Evolutionary conservation across 2,329 filamentous ascomycete genomes (phyloP).

Genomic region (Calonectria honghensis): DNA sequence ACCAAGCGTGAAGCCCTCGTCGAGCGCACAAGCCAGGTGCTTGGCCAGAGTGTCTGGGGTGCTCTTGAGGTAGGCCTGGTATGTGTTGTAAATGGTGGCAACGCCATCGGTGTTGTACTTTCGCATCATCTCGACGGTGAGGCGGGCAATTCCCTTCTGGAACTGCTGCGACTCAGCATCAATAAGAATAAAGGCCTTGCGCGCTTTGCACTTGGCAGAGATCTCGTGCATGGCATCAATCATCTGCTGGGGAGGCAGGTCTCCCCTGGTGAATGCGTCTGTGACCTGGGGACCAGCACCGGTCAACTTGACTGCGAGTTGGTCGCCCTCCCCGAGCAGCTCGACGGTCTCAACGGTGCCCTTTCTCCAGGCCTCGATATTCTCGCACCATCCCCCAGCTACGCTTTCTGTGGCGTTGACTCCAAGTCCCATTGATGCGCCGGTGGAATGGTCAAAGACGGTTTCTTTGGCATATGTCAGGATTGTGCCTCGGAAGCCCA

Average conservation of each 20-base stretch:
- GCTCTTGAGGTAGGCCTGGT: slow-evolving; percentile 74
- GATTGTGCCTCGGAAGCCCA: slow-evolving; percentile 74
- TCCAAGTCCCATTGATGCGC: slow-evolving; percentile 47
- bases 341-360: slow-evolving; percentile 58
- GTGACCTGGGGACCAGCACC: slow-evolving; percentile 65
- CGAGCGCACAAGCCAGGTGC: slow-evolving; percentile 66
- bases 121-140: slow-evolving; percentile 60
- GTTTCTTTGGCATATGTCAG: slow-evolving; percentile 71
- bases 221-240: slow-evolving; percentile 64
- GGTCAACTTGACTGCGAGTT: slow-evolving; percentile 64
- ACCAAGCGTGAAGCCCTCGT: slow-evolving; percentile 70
- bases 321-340: slow-evolving; percentile 59
- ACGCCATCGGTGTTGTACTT: slow-evolving; percentile 62
- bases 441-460: slow-evolving; percentile 62
- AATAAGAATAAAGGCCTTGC: slow-evolving; percentile 64
- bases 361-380: slow-evolving; percentile 62
- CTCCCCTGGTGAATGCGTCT: slow-evolving; percentile 59
- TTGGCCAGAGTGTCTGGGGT: slow-evolving; percentile 64
- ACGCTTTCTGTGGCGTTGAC: slow-evolving; percentile 62
- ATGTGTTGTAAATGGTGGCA: slow-evolving; percentile 69
- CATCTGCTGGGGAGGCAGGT: slow-evolving; percentile 63
- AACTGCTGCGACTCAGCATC: slow-evolving; percentile 68
- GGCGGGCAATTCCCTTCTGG: slow-evolving; percentile 61
- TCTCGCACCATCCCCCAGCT: slow-evolving; percentile 60
- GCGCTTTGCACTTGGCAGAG: slow-evolving; percentile 61